Base-by-base conservation (phyloP, 345 rosid genomes). In the Brassica nigra region DNA sequence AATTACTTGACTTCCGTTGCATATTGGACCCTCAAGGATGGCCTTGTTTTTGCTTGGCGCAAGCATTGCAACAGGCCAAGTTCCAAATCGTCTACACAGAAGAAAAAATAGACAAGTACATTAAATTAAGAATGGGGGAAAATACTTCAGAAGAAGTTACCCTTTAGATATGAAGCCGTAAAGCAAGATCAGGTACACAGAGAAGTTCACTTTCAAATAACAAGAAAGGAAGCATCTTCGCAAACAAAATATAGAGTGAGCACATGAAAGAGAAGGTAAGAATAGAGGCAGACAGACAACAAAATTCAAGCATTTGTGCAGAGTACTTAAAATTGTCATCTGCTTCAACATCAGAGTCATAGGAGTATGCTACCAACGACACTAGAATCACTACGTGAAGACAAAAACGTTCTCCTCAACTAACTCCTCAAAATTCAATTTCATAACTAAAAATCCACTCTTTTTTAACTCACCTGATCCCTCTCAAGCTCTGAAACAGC, bases 51-150 rank as follows among this genome's bases (percentile, higher is more conserved):
- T 91, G 85, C 95, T 88, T 78, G 76, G 94, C 1, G 94, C 95
- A 44, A 95, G 93, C 97, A 95, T 91, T 11, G 94, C 97, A 63
- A 95, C 97, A 58, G 99, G 97, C 97, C 99, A 95, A 54, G 94
- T 88, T 73, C 99, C 97, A 83, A 95, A 95, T 37, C 90, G 90
- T 36, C 99, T 92, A 66, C 66, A 80, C 11, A 58, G 31, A 83
- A 64, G 20, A 82, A 61, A 36, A 28, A 28, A 42, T 3, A 75
- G 20, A 69, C 1, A 63, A 28, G 74, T 10, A 30, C 31, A 18
- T 2, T 8, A 68, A 2, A 10, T 33, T 1, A 23, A 66, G 16
- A 68, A 18, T 5, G 9, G 42, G 29, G 49, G 42, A 9, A 76
- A 15, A 68, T 16, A 28, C 47, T 29, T 42, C 27, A 15, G 42